Evolutionary conservation across 352 stramenopile species (phyloP), one percentile per base, ranked within the genome.

Genomic region (Phytophthora europaea): DNA sequence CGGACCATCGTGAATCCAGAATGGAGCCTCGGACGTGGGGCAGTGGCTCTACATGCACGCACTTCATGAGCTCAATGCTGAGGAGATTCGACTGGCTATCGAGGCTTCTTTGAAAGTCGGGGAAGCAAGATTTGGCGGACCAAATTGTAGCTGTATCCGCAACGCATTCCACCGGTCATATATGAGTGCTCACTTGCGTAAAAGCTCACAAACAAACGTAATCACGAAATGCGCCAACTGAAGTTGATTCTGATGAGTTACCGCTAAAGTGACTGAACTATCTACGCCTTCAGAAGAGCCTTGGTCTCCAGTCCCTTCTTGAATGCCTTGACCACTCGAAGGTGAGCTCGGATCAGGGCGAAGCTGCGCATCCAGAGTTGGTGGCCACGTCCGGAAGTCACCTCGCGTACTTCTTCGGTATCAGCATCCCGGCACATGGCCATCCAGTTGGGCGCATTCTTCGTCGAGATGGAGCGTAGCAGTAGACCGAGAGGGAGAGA

Each of bases 251-350:
- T 18, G 36, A 18, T 0, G 36, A 7, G 36, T 45, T 45, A 45
- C 13, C 26, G 26, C 36, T 45, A 18, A 18, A 45, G 3, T 31
- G 26, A 31, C 26, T 31, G 26, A 40, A 16, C 36, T 45, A 45
- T 26, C 53, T 76, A 76, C n/a, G 61, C 58, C 36, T 76, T 76
- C 43, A 76, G 65, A 43, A 76, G 69, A 13, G 56, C 52, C 51
- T 74, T 76, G 33, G 68, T 59, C 57, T 88, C 63, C 55, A 90
- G 65, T 5, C 80, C 79, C 59, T 83, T 87, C 77, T 89, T 74
- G 76, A 92, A 92, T 6, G 84, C 84, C 48, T 87, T 87, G 52
- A 91, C 67, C 26, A 91, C 84, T 33, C 82, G 81, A 56, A 90
- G 77, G 57, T 91, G 84, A 15, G 82, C 80, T n/a, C 76, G 79